Conservation (phyloP, 768 basidiomycete genomes). For the Xanthoconium purpureum region DNA sequence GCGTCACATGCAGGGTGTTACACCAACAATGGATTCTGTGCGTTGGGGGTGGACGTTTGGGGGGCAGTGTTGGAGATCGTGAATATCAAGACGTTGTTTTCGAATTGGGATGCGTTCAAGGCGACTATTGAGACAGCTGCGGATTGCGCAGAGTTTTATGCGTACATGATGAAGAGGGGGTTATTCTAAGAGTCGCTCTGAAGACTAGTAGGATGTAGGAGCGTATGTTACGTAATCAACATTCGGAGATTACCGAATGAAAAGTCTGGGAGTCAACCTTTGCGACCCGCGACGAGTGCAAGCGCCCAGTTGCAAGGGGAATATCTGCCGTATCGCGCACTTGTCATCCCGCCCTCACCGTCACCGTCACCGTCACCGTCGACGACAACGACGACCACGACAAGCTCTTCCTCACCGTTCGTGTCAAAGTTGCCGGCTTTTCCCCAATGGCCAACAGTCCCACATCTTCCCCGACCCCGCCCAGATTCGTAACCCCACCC, state of each 20-base stretch:
- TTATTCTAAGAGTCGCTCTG: neutral
- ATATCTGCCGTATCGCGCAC: constrained; percentile 1
- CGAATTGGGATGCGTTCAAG: constrained; percentile 17
- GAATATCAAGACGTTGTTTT: constrained; percentile 9
- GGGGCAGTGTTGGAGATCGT: constrained; percentile 35
- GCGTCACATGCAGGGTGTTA: constrained; percentile 43
- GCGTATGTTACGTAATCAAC: neutral
- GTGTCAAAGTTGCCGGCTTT: neutral
- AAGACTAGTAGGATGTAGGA: neutral
- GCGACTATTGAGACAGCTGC: constrained; percentile 2
- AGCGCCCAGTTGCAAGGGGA: constrained; percentile 5
- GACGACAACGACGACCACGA: constrained; percentile 9
- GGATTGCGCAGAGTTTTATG: constrained; percentile 13
- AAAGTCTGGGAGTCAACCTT: neutral
- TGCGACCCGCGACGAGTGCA: neutral
- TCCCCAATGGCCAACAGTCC: constrained; percentile 24
- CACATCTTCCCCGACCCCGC: constrained; percentile 36
- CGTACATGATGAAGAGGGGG: constrained; percentile 8
- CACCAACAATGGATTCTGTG: constrained; percentile 41
- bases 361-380: constrained; percentile 6
- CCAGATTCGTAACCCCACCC: constrained; percentile 47
- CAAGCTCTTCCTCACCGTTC: neutral
- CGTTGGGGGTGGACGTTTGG: constrained; percentile 37
- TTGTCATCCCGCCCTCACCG: neutral
- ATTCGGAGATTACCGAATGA: constrained; percentile 9